Evolutionary conservation across 2,329 filamentous ascomycete species (phyloP).

Genomic region (Phyllosticta citriasiana): DNA sequence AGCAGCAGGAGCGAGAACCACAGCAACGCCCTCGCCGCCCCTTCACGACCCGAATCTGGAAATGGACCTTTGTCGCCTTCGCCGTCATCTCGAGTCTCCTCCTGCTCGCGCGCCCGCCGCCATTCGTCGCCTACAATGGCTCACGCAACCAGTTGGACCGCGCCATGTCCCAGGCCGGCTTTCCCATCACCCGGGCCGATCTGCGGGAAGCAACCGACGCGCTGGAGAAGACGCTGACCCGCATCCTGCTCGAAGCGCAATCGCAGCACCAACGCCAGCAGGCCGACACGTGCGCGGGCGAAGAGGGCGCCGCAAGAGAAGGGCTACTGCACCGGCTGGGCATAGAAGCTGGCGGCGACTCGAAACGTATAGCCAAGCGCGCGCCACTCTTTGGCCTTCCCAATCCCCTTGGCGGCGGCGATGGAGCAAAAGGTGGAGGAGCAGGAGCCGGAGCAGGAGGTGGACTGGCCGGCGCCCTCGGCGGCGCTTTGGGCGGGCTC

Average conservation of each 20-base stretch:
- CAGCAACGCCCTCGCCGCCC: background rate
- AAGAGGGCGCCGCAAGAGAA: background rate
- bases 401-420: background rate
- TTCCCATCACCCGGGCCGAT: background rate
- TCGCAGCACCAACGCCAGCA: background rate
- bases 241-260: background rate
- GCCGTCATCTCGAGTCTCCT: background rate
- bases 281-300: background rate
- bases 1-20: background rate
- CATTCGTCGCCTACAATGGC: background rate
- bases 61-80: background rate
- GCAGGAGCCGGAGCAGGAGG: background rate
- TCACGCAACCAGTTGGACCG: background rate
- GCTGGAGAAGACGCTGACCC: background rate
- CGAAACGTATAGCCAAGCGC: background rate
- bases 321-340: background rate
- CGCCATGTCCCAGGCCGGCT: background rate
- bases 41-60: background rate
- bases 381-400: background rate
- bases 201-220: background rate
- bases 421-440: background rate
- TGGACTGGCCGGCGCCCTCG: constrained; percentile 54
- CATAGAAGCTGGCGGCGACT: background rate
- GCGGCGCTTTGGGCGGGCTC: constrained; percentile 57
- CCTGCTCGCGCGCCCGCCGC: background rate